Evolutionary conservation across 495 filamentous ascomycete genomes (phyloP).

Genomic region (Thozetella sp.): DNA sequence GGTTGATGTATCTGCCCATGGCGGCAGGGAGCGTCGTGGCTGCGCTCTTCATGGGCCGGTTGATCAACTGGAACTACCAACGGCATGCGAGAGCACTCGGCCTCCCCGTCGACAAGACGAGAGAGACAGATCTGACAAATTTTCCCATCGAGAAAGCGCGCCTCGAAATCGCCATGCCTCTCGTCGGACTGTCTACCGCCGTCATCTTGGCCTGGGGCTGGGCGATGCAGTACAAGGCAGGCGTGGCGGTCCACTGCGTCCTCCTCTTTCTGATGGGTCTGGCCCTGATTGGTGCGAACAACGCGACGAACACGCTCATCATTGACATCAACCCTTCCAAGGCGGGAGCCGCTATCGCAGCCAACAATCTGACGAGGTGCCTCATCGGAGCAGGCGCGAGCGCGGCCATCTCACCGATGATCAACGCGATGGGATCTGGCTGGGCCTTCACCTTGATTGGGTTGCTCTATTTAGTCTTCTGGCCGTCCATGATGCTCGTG

Average conservation of each 20-base stretch:
- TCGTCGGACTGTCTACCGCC: conserved; percentile 37
- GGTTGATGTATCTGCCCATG: conserved; percentile 57
- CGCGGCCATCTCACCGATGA: conserved; percentile 67
- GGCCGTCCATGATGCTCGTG: conserved; percentile 51
- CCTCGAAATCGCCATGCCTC: conserved; percentile 56
- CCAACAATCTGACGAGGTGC: conserved; percentile 71
- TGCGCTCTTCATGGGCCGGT: conserved; percentile 55
- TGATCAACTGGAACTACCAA: conserved; percentile 57
- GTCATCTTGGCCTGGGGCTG: conserved; percentile 58
- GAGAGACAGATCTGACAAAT: conserved; percentile 45
- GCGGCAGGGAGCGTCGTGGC: conserved; percentile 64
- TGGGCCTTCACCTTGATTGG: conserved; percentile 74
- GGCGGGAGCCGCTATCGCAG: conserved; percentile 67
- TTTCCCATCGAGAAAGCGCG: conserved; percentile 70
- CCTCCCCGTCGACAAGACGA: conserved; percentile 44
- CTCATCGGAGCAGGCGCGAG: conserved; percentile 68
- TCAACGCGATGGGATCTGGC: conserved; percentile 63
- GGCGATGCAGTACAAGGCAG: conserved; percentile 43
- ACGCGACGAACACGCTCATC: conserved; percentile 53
- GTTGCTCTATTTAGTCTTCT: conserved; percentile 50
- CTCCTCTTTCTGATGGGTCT: conserved; percentile 58
- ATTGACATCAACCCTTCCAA: conserved; percentile 66
- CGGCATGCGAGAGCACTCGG: conserved; percentile 39
- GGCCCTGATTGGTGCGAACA: conserved; percentile 49
- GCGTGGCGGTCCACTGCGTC: conserved; percentile 48